These are phyloP conservation scores for Glycine latifolia DNA, from an alignment of 306 rosid genomes.

Conservation along the genomic window DNA sequence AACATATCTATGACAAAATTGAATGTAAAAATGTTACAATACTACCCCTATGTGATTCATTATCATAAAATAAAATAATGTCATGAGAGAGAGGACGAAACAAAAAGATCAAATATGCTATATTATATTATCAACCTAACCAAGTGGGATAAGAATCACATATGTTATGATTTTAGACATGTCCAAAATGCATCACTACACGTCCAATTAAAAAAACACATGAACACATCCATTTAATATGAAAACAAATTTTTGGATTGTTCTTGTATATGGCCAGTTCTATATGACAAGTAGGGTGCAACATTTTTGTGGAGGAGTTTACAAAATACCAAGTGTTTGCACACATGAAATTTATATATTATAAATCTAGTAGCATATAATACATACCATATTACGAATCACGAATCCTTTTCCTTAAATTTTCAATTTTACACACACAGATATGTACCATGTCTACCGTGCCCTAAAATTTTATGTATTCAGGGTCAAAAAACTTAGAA, in stretches of 20 bases:
- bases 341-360: neutral
- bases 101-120: slow-evolving; percentile 25
- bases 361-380: neutral
- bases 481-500: neutral
- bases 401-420: neutral
- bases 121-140: neutral
- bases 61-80: slow-evolving; percentile 24
- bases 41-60: slow-evolving; percentile 1
- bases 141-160: neutral
- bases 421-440: neutral
- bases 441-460: neutral
- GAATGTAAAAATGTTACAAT: slow-evolving; percentile 30
- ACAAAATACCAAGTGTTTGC: neutral
- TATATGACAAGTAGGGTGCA: neutral
- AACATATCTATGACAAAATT: slow-evolving; percentile 52
- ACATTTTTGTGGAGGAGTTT: neutral
- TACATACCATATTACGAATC: neutral
- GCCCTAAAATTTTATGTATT: neutral
- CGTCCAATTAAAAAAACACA: neutral
- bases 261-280: neutral
- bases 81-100: neutral
- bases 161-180: neutral
- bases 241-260: neutral
- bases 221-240: neutral
- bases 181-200: slow-evolving; percentile 7